These are phyloP conservation scores for Gardenia jasminoides DNA, from an alignment of 257 asterid species.

Conservation along the genomic window DNA sequence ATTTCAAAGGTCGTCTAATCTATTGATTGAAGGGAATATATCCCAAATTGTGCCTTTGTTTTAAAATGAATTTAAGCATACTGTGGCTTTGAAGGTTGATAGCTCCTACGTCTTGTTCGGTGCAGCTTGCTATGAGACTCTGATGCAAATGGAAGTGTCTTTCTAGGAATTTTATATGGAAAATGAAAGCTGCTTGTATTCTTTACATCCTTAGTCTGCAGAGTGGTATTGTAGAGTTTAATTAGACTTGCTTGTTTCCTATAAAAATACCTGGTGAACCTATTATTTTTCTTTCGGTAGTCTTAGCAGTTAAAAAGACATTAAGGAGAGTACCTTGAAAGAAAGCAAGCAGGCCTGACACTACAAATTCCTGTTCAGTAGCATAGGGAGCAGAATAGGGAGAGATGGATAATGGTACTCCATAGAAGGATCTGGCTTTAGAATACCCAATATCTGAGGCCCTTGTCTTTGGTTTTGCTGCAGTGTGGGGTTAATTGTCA, in stretches of 20 bases:
- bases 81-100: background rate
- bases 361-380: background rate
- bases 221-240: background rate
- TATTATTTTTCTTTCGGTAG: background rate
- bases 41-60: background rate
- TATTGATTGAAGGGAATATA: background rate
- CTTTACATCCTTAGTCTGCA: background rate
- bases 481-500: background rate
- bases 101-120: background rate
- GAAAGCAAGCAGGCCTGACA: background rate
- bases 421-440: background rate
- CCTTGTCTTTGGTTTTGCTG: background rate
- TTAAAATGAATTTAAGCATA: background rate
- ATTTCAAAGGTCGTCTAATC: background rate
- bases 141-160: conserved; percentile 1
- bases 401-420: background rate
- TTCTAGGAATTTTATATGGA: background rate
- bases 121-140: background rate
- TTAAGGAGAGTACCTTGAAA: background rate
- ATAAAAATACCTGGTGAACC: background rate
- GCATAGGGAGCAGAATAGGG: background rate
- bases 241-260: background rate
- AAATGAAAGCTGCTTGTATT: background rate
- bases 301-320: no score
- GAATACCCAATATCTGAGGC: background rate